phyloP scores from a whole-genome alignment of 1,284 basidiomycete genomes.

The Porodaedalea pini region DNA sequence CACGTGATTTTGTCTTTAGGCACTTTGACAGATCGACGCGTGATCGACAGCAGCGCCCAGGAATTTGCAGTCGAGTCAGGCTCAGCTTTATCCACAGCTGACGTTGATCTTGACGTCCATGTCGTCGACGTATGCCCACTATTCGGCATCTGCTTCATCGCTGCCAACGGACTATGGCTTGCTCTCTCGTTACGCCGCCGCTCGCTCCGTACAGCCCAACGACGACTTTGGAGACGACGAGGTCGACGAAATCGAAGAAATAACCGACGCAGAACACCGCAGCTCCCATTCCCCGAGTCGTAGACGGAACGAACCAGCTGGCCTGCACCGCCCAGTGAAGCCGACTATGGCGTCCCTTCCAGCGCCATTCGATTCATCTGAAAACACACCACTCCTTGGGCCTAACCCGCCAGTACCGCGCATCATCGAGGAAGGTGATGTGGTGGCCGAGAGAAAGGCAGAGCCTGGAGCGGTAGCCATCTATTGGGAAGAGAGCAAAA shows the following conservation, averaged over 20 bases:
- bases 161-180: conserved; percentile 62
- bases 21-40: background rate
- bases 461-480: conserved; percentile 33
- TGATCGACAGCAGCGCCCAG: background rate
- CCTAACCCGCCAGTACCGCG: conserved; percentile 40
- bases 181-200: conserved; percentile 46
- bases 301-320: conserved; percentile 31
- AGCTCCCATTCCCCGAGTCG: conserved; percentile 12
- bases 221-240: conserved; percentile 20
- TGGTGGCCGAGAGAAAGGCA: conserved; percentile 28
- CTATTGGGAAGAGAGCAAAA: conserved; percentile 57
- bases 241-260: conserved; percentile 18
- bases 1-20: background rate
- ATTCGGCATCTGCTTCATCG: conserved; percentile 45
- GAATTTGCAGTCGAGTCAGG: background rate
- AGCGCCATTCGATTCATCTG: conserved; percentile 29
- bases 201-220: conserved; percentile 4
- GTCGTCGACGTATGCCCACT: conserved; percentile 49
- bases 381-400: conserved; percentile 51
- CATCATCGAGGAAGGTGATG: conserved; percentile 37
- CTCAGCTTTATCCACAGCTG: background rate
- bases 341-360: conserved; percentile 33
- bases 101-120: conserved; percentile 24
- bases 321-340: conserved; percentile 32
- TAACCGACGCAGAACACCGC: background rate